Evolutionary conservation across 2,329 filamentous ascomycete genomes (phyloP).

Genomic region (Verticillium albo-atrum): DNA sequence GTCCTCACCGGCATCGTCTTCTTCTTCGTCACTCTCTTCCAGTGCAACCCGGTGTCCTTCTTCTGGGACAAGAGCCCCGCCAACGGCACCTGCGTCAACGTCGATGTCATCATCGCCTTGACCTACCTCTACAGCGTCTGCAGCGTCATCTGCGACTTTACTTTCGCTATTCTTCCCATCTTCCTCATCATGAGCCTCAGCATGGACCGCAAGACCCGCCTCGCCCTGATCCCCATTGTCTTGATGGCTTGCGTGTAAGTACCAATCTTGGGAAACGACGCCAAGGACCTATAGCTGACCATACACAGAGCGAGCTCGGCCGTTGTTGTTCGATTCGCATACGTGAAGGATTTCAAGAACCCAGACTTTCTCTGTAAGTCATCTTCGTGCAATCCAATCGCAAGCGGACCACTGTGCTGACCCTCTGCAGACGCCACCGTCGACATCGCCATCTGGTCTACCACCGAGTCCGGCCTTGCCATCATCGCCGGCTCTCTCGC

Average conservation of each 20-base stretch:
- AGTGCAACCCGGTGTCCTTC: constrained; percentile 20
- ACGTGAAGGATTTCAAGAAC: constrained; percentile 29
- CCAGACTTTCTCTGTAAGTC: constrained; percentile 38
- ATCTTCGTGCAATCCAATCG: background rate
- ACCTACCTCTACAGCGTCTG: constrained; percentile 47
- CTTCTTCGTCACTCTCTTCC: constrained; percentile 25
- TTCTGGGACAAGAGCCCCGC: constrained; percentile 20
- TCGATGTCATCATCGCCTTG: constrained; percentile 39
- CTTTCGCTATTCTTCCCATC: constrained; percentile 46
- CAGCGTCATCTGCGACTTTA: constrained; percentile 46
- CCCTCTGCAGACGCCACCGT: constrained; percentile 26
- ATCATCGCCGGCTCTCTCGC: constrained; percentile 43
- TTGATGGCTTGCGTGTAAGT: constrained; percentile 49
- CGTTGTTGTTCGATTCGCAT: constrained; percentile 35
- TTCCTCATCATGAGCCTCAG: constrained; percentile 51
- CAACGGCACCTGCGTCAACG: constrained; percentile 20
- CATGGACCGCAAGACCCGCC: constrained; percentile 47
- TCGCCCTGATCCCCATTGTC: constrained; percentile 47
- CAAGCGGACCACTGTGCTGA: background rate
- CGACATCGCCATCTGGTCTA: constrained; percentile 45
- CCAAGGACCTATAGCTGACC: constrained; percentile 1
- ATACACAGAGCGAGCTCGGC: constrained; percentile 35
- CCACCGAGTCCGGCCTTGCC: constrained; percentile 40
- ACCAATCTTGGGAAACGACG: background rate
- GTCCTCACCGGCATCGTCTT: constrained; percentile 21